phyloP scores from a whole-genome alignment of 768 basidiomycete species.

The Xerocomus brunneocitrinus region DNA sequence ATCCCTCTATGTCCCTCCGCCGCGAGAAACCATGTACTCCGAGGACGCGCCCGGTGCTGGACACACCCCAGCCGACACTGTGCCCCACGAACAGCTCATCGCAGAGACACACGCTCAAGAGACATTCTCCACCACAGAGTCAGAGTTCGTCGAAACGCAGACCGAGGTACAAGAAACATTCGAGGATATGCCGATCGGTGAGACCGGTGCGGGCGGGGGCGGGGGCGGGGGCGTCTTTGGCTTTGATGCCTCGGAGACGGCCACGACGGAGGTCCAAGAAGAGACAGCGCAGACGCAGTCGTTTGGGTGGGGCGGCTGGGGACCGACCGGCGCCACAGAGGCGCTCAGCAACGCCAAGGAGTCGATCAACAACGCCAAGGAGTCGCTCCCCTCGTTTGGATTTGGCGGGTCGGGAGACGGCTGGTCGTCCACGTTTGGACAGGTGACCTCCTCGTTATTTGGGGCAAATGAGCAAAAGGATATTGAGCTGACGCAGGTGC shows the following conservation, averaged over 20 bases:
- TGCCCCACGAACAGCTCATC: constrained; percentile 21
- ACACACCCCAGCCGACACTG: constrained; percentile 28
- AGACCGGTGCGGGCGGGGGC: neutral
- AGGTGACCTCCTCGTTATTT: neutral
- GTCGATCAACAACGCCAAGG: neutral
- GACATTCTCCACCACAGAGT: neutral
- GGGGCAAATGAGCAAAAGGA: neutral
- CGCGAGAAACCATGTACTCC: neutral
- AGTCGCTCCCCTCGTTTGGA: neutral
- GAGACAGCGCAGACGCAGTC: neutral
- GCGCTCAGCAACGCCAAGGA: neutral
- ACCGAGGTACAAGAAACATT: constrained; percentile 9
- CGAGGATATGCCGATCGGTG: neutral
- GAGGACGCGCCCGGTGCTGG: constrained; percentile 8
- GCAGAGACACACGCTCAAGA: constrained; percentile 3
- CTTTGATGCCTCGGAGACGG: neutral
- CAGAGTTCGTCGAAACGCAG: constrained; percentile 6
- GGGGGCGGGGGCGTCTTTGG: neutral
- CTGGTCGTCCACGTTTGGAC: neutral
- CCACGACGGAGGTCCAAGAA: neutral
- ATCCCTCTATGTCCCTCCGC: constrained; percentile 12
- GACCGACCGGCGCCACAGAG: neutral
- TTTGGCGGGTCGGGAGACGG: neutral
- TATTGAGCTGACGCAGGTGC: neutral
- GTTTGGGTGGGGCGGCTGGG: neutral